Conservation (phyloP, 2,329 filamentous ascomycete species). For the Cladosporium velox region DNA sequence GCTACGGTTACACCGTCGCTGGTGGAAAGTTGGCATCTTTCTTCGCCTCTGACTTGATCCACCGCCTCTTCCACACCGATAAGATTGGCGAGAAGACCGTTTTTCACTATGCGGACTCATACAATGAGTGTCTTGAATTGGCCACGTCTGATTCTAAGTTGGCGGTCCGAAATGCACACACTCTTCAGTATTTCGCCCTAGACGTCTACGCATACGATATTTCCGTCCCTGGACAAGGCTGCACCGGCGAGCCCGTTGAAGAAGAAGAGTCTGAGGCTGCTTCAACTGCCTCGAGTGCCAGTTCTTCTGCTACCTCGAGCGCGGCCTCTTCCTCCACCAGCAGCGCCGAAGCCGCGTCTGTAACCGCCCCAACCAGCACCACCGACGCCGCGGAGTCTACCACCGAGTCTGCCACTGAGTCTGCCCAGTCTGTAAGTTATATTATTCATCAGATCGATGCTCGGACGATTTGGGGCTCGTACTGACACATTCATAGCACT, state of each 20-base stretch:
- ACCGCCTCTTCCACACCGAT: conserved; percentile 66
- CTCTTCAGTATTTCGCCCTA: conserved; percentile 68
- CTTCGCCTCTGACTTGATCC: conserved; percentile 67
- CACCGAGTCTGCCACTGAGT: conserved; percentile 67
- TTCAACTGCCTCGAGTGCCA: conserved; percentile 19
- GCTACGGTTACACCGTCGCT: conserved; percentile 63
- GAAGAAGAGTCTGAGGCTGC: conserved; percentile 24
- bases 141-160: conserved; percentile 54
- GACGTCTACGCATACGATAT: conserved; percentile 68
- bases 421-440: conserved; percentile 48
- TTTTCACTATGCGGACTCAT: conserved; percentile 64
- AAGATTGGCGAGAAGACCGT: conserved; percentile 61
- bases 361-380: conserved; percentile 16
- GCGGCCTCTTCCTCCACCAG: conserved; percentile 5
- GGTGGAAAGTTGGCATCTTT: conserved; percentile 59
- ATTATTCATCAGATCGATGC: background rate
- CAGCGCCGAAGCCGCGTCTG: conserved; percentile 22
- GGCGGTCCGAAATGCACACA: conserved; percentile 60
- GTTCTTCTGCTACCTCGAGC: conserved; percentile 22
- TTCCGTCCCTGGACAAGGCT: conserved; percentile 63
- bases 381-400: conserved; percentile 20
- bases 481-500: conserved; percentile 25
- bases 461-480: background rate
- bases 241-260: conserved; percentile 50
- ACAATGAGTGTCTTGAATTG: conserved; percentile 56